Conservation (phyloP, 495 filamentous ascomycete genomes). For the Choiromyces venosus region DNA sequence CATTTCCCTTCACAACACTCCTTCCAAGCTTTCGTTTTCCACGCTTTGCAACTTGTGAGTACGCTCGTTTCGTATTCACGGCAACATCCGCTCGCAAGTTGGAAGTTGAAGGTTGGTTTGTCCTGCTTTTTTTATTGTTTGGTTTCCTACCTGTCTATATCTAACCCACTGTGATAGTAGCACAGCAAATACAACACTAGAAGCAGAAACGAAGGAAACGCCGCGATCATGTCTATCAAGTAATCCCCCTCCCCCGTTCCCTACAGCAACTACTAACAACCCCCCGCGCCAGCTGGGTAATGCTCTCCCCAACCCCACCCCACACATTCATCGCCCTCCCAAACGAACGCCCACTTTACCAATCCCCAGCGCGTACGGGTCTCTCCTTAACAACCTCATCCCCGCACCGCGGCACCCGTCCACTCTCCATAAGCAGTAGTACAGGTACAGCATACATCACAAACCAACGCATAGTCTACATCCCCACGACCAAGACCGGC, state of each 20-base stretch:
- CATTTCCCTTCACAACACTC: background rate
- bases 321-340: slow-evolving; percentile 65
- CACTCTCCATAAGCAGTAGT: slow-evolving; percentile 55
- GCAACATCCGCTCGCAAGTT: background rate
- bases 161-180: background rate
- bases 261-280: slow-evolving; percentile 1
- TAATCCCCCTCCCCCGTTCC: slow-evolving; percentile 27
- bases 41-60: background rate
- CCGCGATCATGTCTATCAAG: slow-evolving; percentile 47
- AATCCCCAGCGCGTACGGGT: slow-evolving; percentile 64
- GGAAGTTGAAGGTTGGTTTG: background rate
- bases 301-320: slow-evolving; percentile 55
- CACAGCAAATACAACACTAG: background rate
- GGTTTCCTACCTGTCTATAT: background rate
- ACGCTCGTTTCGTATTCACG: background rate
- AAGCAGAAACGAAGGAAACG: background rate
- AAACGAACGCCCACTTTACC: slow-evolving; percentile 62
- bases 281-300: slow-evolving; percentile 61
- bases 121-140: background rate
- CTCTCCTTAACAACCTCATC: slow-evolving; percentile 59
- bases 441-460: slow-evolving; percentile 71
- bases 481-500: slow-evolving; percentile 63
- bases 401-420: slow-evolving; percentile 53
- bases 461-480: slow-evolving; percentile 86
- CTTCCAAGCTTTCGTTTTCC: background rate